Evolutionary conservation across 768 basidiomycete species (phyloP).

Genomic region (Trametes coccinea): DNA sequence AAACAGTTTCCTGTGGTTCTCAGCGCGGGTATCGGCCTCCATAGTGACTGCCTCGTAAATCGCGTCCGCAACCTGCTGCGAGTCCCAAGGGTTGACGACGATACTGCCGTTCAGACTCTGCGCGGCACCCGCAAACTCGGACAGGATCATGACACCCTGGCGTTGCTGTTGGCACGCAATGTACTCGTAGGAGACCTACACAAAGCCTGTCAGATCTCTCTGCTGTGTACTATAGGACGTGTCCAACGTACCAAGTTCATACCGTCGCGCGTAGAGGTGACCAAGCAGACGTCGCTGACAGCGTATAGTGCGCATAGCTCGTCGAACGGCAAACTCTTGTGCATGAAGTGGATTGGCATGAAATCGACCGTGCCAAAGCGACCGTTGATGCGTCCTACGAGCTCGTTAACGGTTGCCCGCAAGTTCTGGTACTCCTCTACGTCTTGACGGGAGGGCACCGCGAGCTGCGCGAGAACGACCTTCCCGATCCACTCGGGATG

Average conservation of each 20-base stretch:
- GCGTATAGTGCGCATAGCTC: conserved; percentile 98
- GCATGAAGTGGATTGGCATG: conserved; percentile 99
- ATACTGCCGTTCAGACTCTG: conserved; percentile 94
- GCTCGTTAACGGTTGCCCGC: conserved; percentile 92
- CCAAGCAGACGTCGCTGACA: conserved; percentile 92
- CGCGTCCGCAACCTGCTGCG: conserved; percentile 97
- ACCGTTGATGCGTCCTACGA: conserved; percentile 98
- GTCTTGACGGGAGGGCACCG: conserved; percentile 96
- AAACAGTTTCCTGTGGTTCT: conserved; percentile 94
- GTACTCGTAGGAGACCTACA: conserved; percentile 96
- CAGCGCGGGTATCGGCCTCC: conserved; percentile 76
- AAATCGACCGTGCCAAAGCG: conserved; percentile 99
- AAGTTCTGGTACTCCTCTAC: conserved; percentile 99
- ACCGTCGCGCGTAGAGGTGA: conserved; percentile 93
- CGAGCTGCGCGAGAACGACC: conserved; percentile 95
- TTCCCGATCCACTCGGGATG: conserved; percentile 99
- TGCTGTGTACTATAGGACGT: too few relatives aligned
- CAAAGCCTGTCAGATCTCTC: background rate
- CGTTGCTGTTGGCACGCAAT: conserved; percentile 91
- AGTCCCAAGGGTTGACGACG: conserved; percentile 99
- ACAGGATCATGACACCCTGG: conserved; percentile 96
- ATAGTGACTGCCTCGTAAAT: conserved; percentile 94
- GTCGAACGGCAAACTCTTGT: conserved; percentile 90
- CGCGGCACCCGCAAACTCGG: conserved; percentile 97
- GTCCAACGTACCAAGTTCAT: conserved; percentile 87